Evolutionary conservation across 768 basidiomycete genomes (phyloP), one percentile per base, ranked within the genome.

Genomic region (Dendrothele bispora): DNA sequence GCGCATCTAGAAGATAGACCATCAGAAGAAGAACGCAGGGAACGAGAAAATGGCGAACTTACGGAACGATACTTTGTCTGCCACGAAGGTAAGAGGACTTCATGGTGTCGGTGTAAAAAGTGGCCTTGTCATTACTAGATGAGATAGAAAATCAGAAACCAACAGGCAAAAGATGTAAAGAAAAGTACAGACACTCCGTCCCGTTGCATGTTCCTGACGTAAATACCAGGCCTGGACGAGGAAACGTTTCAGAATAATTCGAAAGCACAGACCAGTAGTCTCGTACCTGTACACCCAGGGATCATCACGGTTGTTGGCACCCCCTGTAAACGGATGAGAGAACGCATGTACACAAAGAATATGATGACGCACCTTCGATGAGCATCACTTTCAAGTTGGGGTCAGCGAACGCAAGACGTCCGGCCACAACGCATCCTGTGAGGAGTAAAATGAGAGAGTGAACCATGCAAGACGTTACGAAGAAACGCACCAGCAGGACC

Each of bases 371-470:
- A 79, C 83, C 85, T 71, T 86, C 85, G 49, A 86, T 81, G 55
- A 88, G 77, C 82, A 86, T 83, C 49, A 88, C 84, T 61, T 86
- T 84, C 47, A 88, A 63, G 57, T 69, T 86, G 21, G 84, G 83
- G 64, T 86, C 85, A 30, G 84, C 83, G 55, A 80, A 83, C 0
- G 85, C 85, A 43, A 88, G 66, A 46, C 85, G 73, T 45, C 85
- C 85, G 11, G 85, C 85, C 24, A 81, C 77, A 42, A 84, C 84
- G 58, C 82, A 82, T 51, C 83, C 83, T 71, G n/a, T 29, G 7
- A 34, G 20, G 41, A 18, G 45, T 17, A 37, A 27, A 46, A 24
- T 24, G 15, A 39, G 17, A 22, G 39, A n/a, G 28, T 6, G 20
- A 27, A 29, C 34, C 41, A 30, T 43, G 43, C 12, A 26, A 21